Evolutionary conservation across 768 basidiomycete species (phyloP), one percentile per base, ranked within the genome.

Genomic region (Favolaschia claudopus): DNA sequence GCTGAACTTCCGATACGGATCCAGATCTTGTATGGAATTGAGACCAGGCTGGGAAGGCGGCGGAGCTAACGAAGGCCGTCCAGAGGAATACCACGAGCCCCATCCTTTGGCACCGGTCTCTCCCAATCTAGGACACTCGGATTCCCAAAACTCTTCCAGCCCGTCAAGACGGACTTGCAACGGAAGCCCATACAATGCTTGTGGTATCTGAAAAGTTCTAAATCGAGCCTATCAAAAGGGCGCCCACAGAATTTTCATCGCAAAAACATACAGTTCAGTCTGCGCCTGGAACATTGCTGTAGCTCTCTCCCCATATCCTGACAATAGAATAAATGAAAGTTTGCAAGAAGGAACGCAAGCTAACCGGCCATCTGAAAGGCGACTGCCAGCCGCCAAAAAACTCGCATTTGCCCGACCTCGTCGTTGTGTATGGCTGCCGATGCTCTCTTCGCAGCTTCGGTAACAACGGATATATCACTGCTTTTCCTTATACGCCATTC

Each of bases 91-190:
- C 90, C 90, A 93, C 31, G 74, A 58, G 14, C 79, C 78, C 91
- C 92, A 94, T 24, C 93, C 92, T 54, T 72, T 77, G 9, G 92
- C 84, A 51, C 77, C 76, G 1, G 72, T 69, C 68, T 95, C 93
- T 27, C 92, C 91, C 9, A 87, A 70, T n/a, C 92, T 87, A n/a
- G 87, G 86, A 10, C 74, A 76, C 72, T 93, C 93, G 5, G 89
- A 85, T 47, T 95, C 93, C 93, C 93, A 95, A 69, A 91, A 95
- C 48, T 86, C 85, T 74, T 93, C 92, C 5, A 95, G 78, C 15
- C 80, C 76, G 52, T 84, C 79, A 4, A 93, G 74, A 48, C 82
- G 83, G 5, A 63, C 67, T 20, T 81, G 74, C 31, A 87, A 76
- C 25, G 88, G 72, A 43, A 76, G 61, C 39, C 69, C 71, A 34